Evolutionary conservation across 2,329 filamentous ascomycete species (phyloP), one percentile per base, ranked within the genome.

Genomic region (Cytospora mali): DNA sequence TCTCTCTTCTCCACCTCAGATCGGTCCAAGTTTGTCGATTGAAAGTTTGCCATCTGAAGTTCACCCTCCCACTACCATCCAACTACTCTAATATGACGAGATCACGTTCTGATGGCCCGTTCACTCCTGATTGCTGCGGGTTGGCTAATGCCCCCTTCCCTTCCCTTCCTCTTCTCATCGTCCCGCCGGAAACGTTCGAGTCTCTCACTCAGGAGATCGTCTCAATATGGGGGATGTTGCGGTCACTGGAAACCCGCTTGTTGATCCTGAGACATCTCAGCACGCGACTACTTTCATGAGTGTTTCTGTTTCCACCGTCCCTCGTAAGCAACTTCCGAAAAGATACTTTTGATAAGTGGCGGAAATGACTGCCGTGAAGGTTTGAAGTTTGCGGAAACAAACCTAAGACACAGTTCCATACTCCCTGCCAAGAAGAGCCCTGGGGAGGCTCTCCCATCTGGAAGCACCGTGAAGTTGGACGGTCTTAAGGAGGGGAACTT

Each of bases 21-120:
- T 6, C 18, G 3, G 18, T 10, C 28, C 25, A 52, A 56, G 55
- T 62, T 62, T 64, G 62, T 51, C 42, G n/a, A 46, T n/a, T 33
- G 14, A 3, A 53, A 56, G 62, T 64, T 64, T 64, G 62, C 46
- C 55, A 25, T 64, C 59, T 55, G 59, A 56, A 48, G 51, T 62
- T 16, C 28, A 29, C 18, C 23, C 35, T 51, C 27, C 28, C 23
- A 23, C 14, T 42, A 14, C 23, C 55, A 50, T 42, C 59, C 46
- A 29, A 21, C 31, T 35, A 35, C 23, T 29, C 14, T 51, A 10
- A n/a, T 31, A 31, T 54, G 35, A 48, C 52, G 14, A 35, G 31
- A 48, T 35, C n/a, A 35, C 35, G 27, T 21, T 54, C 25, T 9
- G 39, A 59, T 51, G 61, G 28, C 18, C 21, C 42, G 5, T 27